phyloP scores from a whole-genome alignment of 2,329 filamentous ascomycete species.

The Fusarium pseudograminearum region DNA sequence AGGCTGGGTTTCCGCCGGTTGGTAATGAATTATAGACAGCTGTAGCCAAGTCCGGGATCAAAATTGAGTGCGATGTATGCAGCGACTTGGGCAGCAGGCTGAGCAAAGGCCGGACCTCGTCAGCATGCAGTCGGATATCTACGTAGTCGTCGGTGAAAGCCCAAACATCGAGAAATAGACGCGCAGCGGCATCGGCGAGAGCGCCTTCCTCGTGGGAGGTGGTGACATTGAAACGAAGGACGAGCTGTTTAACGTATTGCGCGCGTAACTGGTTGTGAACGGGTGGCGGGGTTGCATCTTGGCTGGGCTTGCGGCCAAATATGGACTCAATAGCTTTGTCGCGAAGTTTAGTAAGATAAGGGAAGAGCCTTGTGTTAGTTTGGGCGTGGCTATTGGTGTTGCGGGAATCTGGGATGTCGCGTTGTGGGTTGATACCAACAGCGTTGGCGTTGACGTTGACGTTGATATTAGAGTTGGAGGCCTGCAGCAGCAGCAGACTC shows the following conservation, averaged over 20 bases:
- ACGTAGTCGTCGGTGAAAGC: slow-evolving; percentile 83
- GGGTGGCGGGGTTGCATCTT: slow-evolving; percentile 42
- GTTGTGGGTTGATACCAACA: slow-evolving; percentile 49
- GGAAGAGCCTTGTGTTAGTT: slow-evolving; percentile 54
- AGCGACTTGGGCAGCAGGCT: slow-evolving; percentile 81
- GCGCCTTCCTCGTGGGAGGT: slow-evolving; percentile 75
- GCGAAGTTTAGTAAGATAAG: slow-evolving; percentile 63
- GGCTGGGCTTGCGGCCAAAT: slow-evolving; percentile 60
- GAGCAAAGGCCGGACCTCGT: slow-evolving; percentile 82
- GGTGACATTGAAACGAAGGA: slow-evolving; percentile 86
- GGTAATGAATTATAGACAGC: slow-evolving; percentile 72
- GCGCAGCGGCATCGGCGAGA: slow-evolving; percentile 77
- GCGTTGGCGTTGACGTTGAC: slow-evolving; percentile 42
- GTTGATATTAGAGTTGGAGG: slow-evolving; percentile 31
- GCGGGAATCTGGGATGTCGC: slow-evolving; percentile 32
- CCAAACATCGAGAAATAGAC: slow-evolving; percentile 91
- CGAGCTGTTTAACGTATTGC: slow-evolving; percentile 82
- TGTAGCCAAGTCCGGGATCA: slow-evolving; percentile 84
- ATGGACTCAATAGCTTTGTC: slow-evolving; percentile 63
- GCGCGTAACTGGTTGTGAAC: slow-evolving; percentile 52
- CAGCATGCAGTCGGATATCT: slow-evolving; percentile 82
- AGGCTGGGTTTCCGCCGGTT: slow-evolving; percentile 32
- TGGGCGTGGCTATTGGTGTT: slow-evolving; percentile 15
- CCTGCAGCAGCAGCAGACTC: slow-evolving; percentile 46
- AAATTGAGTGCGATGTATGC: slow-evolving; percentile 75